Percentiles rank a stretch among this genome's conserved stretches.
These are phyloP conservation scores for Periconia digitata DNA, from an alignment of 2,329 filamentous ascomycete species.

Conservation along the genomic window DNA sequence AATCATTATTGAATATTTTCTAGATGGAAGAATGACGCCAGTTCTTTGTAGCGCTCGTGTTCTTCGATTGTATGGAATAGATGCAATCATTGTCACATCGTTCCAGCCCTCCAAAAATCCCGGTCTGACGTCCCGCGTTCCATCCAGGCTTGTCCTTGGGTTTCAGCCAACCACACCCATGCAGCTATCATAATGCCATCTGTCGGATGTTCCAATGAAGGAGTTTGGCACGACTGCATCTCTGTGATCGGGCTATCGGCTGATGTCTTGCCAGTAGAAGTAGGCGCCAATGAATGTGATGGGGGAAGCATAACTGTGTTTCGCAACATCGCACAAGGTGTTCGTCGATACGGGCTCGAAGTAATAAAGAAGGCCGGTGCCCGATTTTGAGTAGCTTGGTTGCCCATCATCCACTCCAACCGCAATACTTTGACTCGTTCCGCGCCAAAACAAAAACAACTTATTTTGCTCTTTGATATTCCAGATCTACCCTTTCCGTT, in stretches of 20 bases:
- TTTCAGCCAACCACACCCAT: constrained; percentile 27
- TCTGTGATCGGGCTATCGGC: constrained; percentile 14
- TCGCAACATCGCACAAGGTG: constrained; percentile 8
- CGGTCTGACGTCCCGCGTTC: constrained; percentile 25
- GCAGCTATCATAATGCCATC: constrained; percentile 16
- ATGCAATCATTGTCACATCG: constrained; percentile 8
- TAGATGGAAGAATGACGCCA: constrained; percentile 9
- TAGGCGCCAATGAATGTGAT: constrained; percentile 1
- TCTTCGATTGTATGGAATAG: background rate
- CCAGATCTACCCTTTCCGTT: no score
- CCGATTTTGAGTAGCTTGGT: no score
- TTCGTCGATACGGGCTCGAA: background rate
- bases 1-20: constrained; percentile 11
- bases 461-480: no score
- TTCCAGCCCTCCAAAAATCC: constrained; percentile 10
- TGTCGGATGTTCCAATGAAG: constrained; percentile 16
- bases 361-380: no score
- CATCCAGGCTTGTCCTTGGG: constrained; percentile 14
- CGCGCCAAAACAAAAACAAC: no score
- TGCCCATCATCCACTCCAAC: no score
- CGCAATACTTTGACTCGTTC: no score
- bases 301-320: constrained; percentile 4
- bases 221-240: constrained; percentile 1
- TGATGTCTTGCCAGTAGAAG: constrained; percentile 7
- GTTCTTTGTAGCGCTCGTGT: constrained; percentile 17